Evolutionary conservation across 495 filamentous ascomycete species (phyloP).

Genomic region (Penicillium subrubescens): DNA sequence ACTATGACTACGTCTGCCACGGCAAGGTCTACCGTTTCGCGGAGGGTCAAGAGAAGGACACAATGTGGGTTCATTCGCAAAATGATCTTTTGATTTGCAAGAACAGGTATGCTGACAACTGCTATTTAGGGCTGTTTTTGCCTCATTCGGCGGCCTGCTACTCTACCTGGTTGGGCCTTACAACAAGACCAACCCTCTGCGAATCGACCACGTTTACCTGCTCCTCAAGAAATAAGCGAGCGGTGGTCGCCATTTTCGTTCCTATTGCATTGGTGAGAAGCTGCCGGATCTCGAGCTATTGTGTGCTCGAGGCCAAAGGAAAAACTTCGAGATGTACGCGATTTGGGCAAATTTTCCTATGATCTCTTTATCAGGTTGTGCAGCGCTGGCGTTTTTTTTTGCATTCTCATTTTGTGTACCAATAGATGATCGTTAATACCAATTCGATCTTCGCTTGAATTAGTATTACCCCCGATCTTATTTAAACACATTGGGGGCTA

Average conservation of each 20-base stretch:
- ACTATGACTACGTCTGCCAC: slow-evolving; percentile 96
- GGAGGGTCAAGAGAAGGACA: slow-evolving; percentile 75
- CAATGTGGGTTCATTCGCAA: slow-evolving; percentile 65
- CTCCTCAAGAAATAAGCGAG: slow-evolving; percentile 78
- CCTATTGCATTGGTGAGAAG: not conserved
- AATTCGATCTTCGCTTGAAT: slow-evolving; percentile 15
- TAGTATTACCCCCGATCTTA: not conserved
- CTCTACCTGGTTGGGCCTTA: slow-evolving; percentile 91
- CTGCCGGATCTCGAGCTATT: not conserved
- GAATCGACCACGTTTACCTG: slow-evolving; percentile 92
- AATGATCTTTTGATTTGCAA: not conserved
- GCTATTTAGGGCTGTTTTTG: slow-evolving; percentile 77
- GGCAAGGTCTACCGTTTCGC: slow-evolving; percentile 98
- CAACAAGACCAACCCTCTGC: slow-evolving; percentile 87
- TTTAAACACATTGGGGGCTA: not conserved
- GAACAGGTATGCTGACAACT: slow-evolving; percentile 5
- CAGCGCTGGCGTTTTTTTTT: slow-evolving; percentile 39
- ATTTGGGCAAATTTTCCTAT: slow-evolving; percentile 20
- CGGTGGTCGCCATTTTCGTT: slow-evolving; percentile 4
- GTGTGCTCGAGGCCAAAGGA: not conserved
- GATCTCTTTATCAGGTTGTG: slow-evolving; percentile 30
- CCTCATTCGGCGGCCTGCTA: slow-evolving; percentile 89
- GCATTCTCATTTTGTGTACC: slow-evolving; percentile 33
- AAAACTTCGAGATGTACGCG: slow-evolving; percentile 23
- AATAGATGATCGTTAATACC: slow-evolving; percentile 30